These are phyloP conservation scores for Escovopsis weberi DNA, from an alignment of 2,329 filamentous ascomycete species.

Conservation along the genomic window DNA sequence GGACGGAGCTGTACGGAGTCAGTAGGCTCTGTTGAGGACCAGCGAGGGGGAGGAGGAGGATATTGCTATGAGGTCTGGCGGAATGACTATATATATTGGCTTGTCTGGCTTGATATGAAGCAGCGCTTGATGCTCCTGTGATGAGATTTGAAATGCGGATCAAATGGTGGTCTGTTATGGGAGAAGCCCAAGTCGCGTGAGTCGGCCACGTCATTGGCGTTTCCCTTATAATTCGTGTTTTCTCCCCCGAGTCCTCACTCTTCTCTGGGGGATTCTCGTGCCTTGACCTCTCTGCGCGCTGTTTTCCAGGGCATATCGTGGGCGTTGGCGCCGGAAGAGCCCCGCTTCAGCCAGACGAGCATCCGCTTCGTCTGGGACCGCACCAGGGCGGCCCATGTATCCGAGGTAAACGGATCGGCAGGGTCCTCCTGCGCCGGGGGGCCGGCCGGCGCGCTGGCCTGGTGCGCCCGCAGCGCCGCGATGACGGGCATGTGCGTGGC, in stretches of 20 bases:
- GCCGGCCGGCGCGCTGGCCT: neutral
- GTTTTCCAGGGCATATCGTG: neutral
- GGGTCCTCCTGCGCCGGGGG: neutral
- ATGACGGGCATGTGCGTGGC: neutral
- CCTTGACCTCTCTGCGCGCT: neutral
- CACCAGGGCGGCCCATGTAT: slow-evolving; percentile 7
- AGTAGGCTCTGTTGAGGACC: no score
- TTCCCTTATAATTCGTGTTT: no score
- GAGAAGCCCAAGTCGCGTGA: no score
- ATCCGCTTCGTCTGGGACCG: slow-evolving; percentile 2
- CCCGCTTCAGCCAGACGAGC: slow-evolving; percentile 2
- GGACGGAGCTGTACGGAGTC: no score
- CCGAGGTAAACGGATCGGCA: slow-evolving; percentile 7
- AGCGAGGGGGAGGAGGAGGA: no score
- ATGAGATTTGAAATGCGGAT: no score
- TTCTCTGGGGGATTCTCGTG: neutral
- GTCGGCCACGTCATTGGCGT: no score
- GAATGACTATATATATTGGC: no score
- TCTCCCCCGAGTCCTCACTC: neutral
- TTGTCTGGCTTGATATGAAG: no score
- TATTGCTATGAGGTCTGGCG: no score
- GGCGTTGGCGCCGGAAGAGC: neutral
- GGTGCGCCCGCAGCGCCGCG: slow-evolving; percentile 1
- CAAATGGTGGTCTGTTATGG: no score
- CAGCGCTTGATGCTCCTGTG: no score